Conservation (phyloP, 2,329 filamentous ascomycete genomes). For the Neodidymelliopsis sp. region DNA sequence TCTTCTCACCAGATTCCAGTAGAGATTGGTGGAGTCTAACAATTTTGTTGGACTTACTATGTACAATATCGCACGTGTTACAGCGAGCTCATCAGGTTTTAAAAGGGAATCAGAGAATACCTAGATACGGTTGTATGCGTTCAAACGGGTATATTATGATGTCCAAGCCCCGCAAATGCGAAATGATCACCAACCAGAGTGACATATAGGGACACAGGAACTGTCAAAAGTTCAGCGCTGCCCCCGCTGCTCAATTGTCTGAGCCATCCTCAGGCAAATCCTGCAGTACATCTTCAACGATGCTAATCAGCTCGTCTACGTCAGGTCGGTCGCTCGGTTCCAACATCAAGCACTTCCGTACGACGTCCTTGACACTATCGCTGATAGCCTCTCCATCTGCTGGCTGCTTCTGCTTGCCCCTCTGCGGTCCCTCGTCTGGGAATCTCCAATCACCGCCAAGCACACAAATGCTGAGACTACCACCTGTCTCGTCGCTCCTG, state of each 20-base stretch:
- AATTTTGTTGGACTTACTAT: no score
- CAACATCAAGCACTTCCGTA: conserved; percentile 83
- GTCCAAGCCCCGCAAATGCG: not conserved
- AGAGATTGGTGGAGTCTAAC: no score
- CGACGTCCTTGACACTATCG: conserved; percentile 84
- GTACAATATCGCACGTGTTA: no score
- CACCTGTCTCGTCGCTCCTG: conserved; percentile 93
- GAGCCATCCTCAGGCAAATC: conserved; percentile 68
- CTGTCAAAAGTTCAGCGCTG: not conserved
- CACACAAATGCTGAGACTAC: conserved; percentile 90
- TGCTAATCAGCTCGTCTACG: conserved; percentile 79
- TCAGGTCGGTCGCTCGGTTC: conserved; percentile 89
- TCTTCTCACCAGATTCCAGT: no score
- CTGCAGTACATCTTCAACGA: conserved; percentile 77
- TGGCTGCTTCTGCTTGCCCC: conserved; percentile 60
- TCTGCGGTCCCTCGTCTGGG: conserved; percentile 77
- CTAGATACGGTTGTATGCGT: no score
- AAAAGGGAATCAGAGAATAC: no score
- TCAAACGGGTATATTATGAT: not conserved
- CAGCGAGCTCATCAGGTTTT: no score
- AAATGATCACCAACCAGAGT: not conserved
- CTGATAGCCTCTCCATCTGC: conserved; percentile 68
- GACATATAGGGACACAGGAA: conserved; percentile 2
- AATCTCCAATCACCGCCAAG: conserved; percentile 96
- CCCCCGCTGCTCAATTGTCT: not conserved